Evolutionary conservation across 805 yeast genomes (phyloP), one percentile per base, ranked within the genome.

Genomic region (Komagataella populi): DNA sequence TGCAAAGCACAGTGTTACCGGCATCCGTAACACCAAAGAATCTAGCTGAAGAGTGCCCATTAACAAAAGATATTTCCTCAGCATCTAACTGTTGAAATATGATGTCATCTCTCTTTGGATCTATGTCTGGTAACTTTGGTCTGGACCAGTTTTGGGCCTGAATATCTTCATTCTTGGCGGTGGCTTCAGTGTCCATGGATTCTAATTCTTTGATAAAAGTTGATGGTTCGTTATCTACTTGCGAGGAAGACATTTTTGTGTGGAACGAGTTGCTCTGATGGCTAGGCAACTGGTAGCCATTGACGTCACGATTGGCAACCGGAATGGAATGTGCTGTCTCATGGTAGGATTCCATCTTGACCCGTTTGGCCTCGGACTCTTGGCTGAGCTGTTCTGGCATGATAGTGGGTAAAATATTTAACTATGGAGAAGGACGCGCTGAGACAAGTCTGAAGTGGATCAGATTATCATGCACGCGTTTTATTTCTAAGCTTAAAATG

Each of bases 71-170:
- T 2, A 86, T 77, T 60, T 93, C 99, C 60, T 93, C 98, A 1
- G 95, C 96, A 64, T 93, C 99, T 59, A 93, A 71, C 61, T 93
- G 99, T 65, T 93, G 98, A 63, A 90, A 90, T 1, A 76, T 72
- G 23, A 85, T 72, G 59, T 84, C 89, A 45, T 64, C 61, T 1
- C 63, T 63, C 1, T 60, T 58, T 2, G 83, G 74, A 51, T 75
- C 69, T 55, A 83, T 80, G 46, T 69, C 70, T 2, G 84, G 78
- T 5, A 80, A 59, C 0, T 75, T 70, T 0, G 93, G 85, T 55
- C 91, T 60, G 3, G 51, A 44, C 77, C 80, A 78, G 5, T 59
- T 56, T 49, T 69, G 73, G 49, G 62, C 60, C 46, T 60, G 61
- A 12, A 56, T 55, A 23, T 53, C 55, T 44, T 58, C 61, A 12